These are phyloP conservation scores for Xerocomellus intermedius DNA, from an alignment of 768 basidiomycete genomes.

Conservation along the genomic window DNA sequence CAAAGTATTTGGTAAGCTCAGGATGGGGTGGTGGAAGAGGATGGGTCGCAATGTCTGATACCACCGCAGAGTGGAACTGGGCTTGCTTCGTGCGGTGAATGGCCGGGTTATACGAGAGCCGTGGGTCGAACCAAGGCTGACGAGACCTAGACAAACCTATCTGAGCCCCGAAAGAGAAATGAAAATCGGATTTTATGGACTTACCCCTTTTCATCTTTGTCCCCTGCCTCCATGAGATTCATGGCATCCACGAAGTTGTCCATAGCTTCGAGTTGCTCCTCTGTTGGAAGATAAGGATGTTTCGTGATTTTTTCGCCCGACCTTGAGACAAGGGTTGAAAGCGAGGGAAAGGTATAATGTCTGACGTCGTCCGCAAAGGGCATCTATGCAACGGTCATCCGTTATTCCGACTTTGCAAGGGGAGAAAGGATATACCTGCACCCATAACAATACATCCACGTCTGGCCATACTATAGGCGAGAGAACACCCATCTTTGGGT, in stretches of 20 bases:
- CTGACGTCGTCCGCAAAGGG: slow-evolving; percentile 95
- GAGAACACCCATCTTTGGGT: slow-evolving; percentile 85
- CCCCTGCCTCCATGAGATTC: slow-evolving; percentile 79
- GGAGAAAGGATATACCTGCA: slow-evolving; percentile 52
- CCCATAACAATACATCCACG: slow-evolving; percentile 82
- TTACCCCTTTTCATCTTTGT: slow-evolving; percentile 75
- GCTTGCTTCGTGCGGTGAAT: slow-evolving; percentile 93
- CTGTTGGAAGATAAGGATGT: slow-evolving; percentile 82
- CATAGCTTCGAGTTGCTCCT: slow-evolving; percentile 79
- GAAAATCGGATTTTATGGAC: slow-evolving; percentile 12
- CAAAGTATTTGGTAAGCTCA: slow-evolving; percentile 79
- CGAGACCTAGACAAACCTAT: slow-evolving; percentile 44
- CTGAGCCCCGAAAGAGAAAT: slow-evolving; percentile 2
- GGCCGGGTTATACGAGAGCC: slow-evolving; percentile 81
- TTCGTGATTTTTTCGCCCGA: slow-evolving; percentile 69
- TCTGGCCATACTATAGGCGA: slow-evolving; percentile 59
- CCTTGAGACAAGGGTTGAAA: slow-evolving; percentile 69
- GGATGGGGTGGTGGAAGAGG: slow-evolving; percentile 86
- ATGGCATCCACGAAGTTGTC: slow-evolving; percentile 82
- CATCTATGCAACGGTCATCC: slow-evolving; percentile 50
- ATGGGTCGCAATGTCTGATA: slow-evolving; percentile 65
- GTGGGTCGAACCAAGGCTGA: slow-evolving; percentile 73
- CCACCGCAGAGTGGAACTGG: slow-evolving; percentile 82
- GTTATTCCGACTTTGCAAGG: background rate
- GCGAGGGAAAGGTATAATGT: slow-evolving; percentile 81